Evolutionary conservation across 176 grass and related monocot species (phyloP).

Genomic region (Raddia guianensis): DNA sequence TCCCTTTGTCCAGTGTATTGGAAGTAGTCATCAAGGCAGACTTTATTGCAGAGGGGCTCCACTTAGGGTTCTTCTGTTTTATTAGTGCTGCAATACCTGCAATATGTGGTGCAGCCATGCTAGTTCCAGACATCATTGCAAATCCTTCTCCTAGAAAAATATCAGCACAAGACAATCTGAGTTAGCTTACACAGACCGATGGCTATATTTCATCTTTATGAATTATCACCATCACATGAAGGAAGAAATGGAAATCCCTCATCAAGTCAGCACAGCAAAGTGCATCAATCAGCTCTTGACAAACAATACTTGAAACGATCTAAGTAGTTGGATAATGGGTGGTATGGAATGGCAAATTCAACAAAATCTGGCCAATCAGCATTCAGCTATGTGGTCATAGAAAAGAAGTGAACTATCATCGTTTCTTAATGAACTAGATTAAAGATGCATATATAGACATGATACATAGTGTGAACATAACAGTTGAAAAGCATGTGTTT

Average conservation of each 20-base stretch:
- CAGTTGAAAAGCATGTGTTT: not conserved
- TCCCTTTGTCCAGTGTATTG: slow-evolving; percentile 74
- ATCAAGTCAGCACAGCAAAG: not conserved
- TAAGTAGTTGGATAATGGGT: not conserved
- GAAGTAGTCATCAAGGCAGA: slow-evolving; percentile 97
- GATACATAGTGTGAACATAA: not conserved
- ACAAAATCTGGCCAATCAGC: not conserved
- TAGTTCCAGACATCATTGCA: slow-evolving; percentile 98
- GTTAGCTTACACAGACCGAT: not conserved
- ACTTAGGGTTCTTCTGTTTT: slow-evolving; percentile 94
- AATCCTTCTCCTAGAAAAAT: slow-evolving; percentile 74
- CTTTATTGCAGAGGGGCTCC: slow-evolving; percentile 95
- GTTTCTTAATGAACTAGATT: not conserved
- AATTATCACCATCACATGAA: not conserved
- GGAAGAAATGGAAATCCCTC: not conserved
- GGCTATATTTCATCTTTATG: not conserved
- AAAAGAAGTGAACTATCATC: not conserved
- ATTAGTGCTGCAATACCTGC: slow-evolving; percentile 92
- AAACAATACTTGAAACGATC: not conserved
- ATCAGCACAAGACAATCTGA: not conserved
- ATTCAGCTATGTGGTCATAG: not conserved
- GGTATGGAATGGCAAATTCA: not conserved
- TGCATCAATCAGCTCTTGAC: not conserved
- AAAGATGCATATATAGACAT: not conserved
- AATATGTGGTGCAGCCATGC: slow-evolving; percentile 98